Percentiles rank a stretch among this genome's conserved stretches.
These are phyloP conservation scores for Hypomyces perniciosus DNA, from an alignment of 2,329 filamentous ascomycete genomes.

Conservation along the genomic window DNA sequence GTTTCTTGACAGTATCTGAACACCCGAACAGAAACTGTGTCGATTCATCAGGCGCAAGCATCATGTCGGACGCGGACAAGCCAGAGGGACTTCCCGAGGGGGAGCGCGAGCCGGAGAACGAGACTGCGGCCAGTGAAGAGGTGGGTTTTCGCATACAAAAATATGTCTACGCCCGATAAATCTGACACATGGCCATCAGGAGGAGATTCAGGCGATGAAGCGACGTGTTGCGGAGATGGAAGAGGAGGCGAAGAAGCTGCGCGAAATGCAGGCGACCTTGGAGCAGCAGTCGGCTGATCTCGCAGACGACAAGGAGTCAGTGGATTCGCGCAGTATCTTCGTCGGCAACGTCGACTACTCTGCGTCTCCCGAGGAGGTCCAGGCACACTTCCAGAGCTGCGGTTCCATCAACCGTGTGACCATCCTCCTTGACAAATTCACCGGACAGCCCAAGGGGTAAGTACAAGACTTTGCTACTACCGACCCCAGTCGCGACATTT, in stretches of 20 bases:
- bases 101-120: conserved; percentile 26
- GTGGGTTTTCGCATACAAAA: conserved; percentile 29
- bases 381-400: conserved; percentile 95
- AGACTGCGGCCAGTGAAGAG: conserved; percentile 29
- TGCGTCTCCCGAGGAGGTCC: conserved; percentile 90
- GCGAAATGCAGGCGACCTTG: conserved; percentile 79
- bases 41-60: conserved; percentile 14
- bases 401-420: conserved; percentile 97
- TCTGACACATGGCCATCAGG: conserved; percentile 38
- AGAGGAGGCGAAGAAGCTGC: conserved; percentile 77
- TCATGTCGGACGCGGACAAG: conserved; percentile 30
- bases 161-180: conserved; percentile 12
- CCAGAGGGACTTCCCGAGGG: conserved; percentile 25
- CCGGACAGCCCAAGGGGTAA: conserved; percentile 97
- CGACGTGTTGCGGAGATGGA: conserved; percentile 83
- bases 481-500: neutral
- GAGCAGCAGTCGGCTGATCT: conserved; percentile 80
- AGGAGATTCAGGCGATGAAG: conserved; percentile 87
- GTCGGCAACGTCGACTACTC: conserved; percentile 98
- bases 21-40: conserved; percentile 10
- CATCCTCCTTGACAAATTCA: conserved; percentile 96
- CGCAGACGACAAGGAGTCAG: conserved; percentile 89
- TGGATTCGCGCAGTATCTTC: conserved; percentile 93
- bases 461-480: conserved; percentile 23
- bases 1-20: conserved; percentile 1